phyloP scores from a whole-genome alignment of 2,329 filamentous ascomycete species.

The Emericellopsis cladophorae region DNA sequence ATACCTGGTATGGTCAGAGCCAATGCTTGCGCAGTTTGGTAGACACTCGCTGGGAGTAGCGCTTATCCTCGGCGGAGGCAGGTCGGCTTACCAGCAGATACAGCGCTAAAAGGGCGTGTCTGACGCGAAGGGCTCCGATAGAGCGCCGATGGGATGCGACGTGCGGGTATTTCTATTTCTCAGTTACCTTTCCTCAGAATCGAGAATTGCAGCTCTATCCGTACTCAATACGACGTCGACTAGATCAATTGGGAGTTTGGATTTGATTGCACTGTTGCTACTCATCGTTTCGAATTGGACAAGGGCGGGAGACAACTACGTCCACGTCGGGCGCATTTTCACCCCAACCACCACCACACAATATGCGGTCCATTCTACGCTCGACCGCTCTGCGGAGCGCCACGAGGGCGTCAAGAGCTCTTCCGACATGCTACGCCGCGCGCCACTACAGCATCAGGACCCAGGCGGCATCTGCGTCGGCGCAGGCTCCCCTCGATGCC shows the following conservation, averaged over 20 bases:
- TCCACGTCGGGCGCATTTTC: neutral
- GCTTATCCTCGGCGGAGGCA: neutral
- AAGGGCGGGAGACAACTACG: no score
- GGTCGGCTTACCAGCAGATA: neutral
- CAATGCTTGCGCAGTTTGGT: neutral
- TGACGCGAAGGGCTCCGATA: neutral
- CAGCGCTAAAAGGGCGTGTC: neutral
- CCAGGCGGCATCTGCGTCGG: slow-evolving; percentile 31
- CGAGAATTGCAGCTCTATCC: no score
- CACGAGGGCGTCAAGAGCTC: slow-evolving; percentile 19
- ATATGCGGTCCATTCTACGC: slow-evolving; percentile 17
- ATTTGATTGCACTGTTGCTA: no score
- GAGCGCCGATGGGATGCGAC: neutral
- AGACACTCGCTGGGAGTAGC: neutral
- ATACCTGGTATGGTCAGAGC: neutral
- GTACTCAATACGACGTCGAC: no score
- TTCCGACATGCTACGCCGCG: slow-evolving; percentile 14
- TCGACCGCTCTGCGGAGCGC: slow-evolving; percentile 18
- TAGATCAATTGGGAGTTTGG: no score
- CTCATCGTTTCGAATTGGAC: no score
- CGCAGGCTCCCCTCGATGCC: slow-evolving; percentile 61
- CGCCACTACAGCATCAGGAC: slow-evolving; percentile 40
- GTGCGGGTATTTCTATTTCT: neutral
- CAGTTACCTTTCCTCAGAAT: no score
- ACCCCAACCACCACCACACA: slow-evolving; percentile 1